Conservation (phyloP, 2,329 filamentous ascomycete species). For the Akanthomyces lecanii region DNA sequence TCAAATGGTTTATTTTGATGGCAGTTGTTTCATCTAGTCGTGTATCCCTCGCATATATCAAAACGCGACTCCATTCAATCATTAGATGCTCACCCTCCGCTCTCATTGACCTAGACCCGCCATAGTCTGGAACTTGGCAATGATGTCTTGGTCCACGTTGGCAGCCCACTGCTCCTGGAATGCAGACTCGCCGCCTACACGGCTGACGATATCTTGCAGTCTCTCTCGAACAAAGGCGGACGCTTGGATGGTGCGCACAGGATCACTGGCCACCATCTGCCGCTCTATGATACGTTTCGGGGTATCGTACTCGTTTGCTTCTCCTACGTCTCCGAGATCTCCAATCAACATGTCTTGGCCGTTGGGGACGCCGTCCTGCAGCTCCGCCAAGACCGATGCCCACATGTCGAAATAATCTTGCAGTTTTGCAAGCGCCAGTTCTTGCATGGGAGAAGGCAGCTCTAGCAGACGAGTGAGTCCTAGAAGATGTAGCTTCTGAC, state of each 20-base stretch:
- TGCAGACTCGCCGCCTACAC: slow-evolving; percentile 57
- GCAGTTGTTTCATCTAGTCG: slow-evolving; percentile 2
- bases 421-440: slow-evolving; percentile 56
- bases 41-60: background rate
- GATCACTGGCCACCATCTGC: slow-evolving; percentile 55
- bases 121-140: slow-evolving; percentile 54
- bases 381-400: slow-evolving; percentile 64
- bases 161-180: slow-evolving; percentile 66
- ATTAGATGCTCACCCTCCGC: slow-evolving; percentile 1
- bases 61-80: slow-evolving; percentile 15
- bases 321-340: slow-evolving; percentile 33
- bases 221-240: slow-evolving; percentile 61
- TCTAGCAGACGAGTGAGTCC: slow-evolving; percentile 69
- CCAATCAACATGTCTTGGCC: slow-evolving; percentile 48
- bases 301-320: slow-evolving; percentile 51
- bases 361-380: slow-evolving; percentile 56
- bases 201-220: slow-evolving; percentile 54
- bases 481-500: slow-evolving; percentile 68
- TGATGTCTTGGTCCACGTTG: slow-evolving; percentile 71
- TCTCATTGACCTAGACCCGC: slow-evolving; percentile 23
- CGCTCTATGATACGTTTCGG: slow-evolving; percentile 51
- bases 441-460: slow-evolving; percentile 52
- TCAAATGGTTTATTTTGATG: slow-evolving; percentile 6
- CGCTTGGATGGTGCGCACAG: slow-evolving; percentile 62
- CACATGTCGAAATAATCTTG: slow-evolving; percentile 74